Evolutionary conservation across 163 green algal species (phyloP).

Genomic region (Scenedesmus sp.): DNA sequence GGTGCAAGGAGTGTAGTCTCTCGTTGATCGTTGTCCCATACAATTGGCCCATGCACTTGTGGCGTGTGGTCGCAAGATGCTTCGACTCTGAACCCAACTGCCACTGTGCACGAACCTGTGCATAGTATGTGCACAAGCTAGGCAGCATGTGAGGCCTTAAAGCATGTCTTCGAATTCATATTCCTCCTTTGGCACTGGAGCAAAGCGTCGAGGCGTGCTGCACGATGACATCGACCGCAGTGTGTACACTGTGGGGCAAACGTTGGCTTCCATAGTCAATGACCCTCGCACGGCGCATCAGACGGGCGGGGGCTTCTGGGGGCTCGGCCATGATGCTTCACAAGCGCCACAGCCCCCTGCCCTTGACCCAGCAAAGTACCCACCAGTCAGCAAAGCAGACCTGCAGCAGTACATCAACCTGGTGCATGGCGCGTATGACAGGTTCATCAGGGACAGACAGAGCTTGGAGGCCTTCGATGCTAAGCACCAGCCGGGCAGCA

Average conservation of each 20-base stretch:
- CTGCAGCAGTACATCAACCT: conserved; percentile 59
- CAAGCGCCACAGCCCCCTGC: conserved; percentile 50
- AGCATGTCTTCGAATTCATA: conserved; percentile 26
- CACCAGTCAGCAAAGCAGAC: conserved; percentile 56
- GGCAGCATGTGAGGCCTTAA: not conserved
- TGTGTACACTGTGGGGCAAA: conserved; percentile 60
- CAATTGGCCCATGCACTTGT: not conserved
- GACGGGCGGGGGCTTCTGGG: conserved; percentile 53
- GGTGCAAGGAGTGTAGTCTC: not conserved
- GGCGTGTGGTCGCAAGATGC: not conserved
- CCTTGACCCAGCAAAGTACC: conserved; percentile 65
- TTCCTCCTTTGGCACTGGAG: not conserved
- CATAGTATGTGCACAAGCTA: not conserved
- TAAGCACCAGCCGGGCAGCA: conserved; percentile 18
- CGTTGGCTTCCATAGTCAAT: conserved; percentile 66
- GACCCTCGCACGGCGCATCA: conserved; percentile 60
- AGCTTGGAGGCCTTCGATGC: conserved; percentile 57
- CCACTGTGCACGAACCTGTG: not conserved
- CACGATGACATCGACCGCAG: conserved; percentile 55
- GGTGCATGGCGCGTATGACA: conserved; percentile 54
- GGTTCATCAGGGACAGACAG: conserved; percentile 59
- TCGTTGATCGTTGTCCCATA: not conserved
- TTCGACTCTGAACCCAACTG: not conserved
- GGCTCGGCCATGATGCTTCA: conserved; percentile 49
- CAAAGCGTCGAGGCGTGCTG: conserved; percentile 7